Conservation (phyloP, 495 filamentous ascomycete genomes). For the Friedmanniomyces endolithicus region DNA sequence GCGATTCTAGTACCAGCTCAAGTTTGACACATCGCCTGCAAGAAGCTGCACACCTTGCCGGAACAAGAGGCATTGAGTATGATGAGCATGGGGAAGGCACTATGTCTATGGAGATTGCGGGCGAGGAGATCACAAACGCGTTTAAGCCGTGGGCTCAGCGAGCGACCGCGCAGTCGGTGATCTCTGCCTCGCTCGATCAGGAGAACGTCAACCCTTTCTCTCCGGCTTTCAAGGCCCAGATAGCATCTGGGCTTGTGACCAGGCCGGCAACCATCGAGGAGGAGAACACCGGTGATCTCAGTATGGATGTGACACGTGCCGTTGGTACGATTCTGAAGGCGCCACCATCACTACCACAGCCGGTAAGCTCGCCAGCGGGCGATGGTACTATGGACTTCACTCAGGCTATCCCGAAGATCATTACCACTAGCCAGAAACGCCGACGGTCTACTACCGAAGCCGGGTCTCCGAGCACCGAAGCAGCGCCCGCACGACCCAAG, state of each 20-base stretch:
- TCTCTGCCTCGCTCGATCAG: conserved; percentile 39
- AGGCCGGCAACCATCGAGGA: conserved; percentile 11
- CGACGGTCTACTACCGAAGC: conserved; percentile 16
- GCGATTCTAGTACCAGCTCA: conserved; percentile 46
- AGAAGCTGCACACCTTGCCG: conserved; percentile 61
- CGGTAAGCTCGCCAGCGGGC: conserved; percentile 8
- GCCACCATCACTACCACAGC: conserved; percentile 20
- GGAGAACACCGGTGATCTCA: conserved; percentile 33
- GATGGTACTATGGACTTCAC: conserved; percentile 34
- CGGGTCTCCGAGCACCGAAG: conserved; percentile 10
- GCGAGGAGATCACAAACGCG: conserved; percentile 66
- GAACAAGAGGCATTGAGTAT: conserved; percentile 47
- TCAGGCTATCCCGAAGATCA: conserved; percentile 29
- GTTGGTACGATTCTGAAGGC: conserved; percentile 32
- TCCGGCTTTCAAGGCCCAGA: conserved; percentile 20
- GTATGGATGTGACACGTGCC: conserved; percentile 40
- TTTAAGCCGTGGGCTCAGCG: conserved; percentile 56
- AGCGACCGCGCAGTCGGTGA: conserved; percentile 23
- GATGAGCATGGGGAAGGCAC: conserved; percentile 50
- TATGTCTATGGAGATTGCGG: conserved; percentile 61
- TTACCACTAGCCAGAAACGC: conserved; percentile 18
- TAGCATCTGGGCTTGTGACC: conserved; percentile 4
- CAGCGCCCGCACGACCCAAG: neutral
- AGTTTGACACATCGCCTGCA: conserved; percentile 67
- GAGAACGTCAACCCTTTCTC: conserved; percentile 49